phyloP scores from a whole-genome alignment of 768 basidiomycete species.

The Suillus lakei region DNA sequence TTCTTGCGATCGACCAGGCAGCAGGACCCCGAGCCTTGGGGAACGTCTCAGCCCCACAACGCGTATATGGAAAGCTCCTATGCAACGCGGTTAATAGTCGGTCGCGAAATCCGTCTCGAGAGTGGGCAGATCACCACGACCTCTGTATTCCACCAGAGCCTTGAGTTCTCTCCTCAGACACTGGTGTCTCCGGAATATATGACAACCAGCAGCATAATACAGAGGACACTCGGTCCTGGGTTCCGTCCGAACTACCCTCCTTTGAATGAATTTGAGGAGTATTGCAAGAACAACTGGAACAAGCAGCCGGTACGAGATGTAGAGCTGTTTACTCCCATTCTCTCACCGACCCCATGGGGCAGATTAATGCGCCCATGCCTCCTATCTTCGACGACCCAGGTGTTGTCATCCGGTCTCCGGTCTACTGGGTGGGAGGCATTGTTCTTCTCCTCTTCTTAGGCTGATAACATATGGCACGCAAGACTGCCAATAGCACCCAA shows the following conservation, averaged over 20 bases:
- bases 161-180: slow-evolving; percentile 6
- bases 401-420: too few relatives aligned
- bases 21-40: slow-evolving; percentile 11
- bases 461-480: too few relatives aligned
- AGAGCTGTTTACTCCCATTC: too few relatives aligned
- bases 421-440: too few relatives aligned
- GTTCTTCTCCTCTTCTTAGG: too few relatives aligned
- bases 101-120: slow-evolving; percentile 11
- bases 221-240: neutral
- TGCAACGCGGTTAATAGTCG: neutral
- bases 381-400: too few relatives aligned
- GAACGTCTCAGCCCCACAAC: slow-evolving; percentile 11
- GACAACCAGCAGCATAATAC: slow-evolving; percentile 2
- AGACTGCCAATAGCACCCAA: neutral
- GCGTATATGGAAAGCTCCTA: slow-evolving; percentile 7
- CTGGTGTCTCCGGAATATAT: neutral
- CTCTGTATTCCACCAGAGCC: slow-evolving; percentile 11
- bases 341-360: too few relatives aligned
- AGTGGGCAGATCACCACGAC: slow-evolving; percentile 1
- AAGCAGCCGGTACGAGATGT: neutral
- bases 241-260: slow-evolving; percentile 1
- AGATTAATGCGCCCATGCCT: too few relatives aligned
- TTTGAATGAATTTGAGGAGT: slow-evolving; percentile 9
- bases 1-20: slow-evolving; percentile 10
- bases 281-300: slow-evolving; percentile 7